Evolutionary conservation across 352 stramenopile species (phyloP).

Genomic region (Discostella stelligera): DNA sequence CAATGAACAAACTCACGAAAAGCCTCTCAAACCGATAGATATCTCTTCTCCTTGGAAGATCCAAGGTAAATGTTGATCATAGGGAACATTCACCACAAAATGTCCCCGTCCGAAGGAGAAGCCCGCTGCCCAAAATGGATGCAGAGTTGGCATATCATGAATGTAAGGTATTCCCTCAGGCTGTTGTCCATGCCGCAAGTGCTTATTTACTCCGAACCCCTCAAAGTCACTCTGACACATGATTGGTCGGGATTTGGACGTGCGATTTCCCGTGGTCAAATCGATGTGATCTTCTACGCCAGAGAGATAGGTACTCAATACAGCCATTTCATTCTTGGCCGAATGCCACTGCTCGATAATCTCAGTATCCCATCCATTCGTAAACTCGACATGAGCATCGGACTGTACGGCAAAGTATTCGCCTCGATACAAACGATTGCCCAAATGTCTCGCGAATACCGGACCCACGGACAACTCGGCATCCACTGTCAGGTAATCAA

Average conservation of each 20-base stretch:
- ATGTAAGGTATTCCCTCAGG: slow-evolving; percentile 71
- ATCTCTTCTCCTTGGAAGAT: slow-evolving; percentile 84
- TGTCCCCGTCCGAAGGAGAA: slow-evolving; percentile 83
- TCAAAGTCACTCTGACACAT: slow-evolving; percentile 82
- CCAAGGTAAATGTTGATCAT: slow-evolving; percentile 79
- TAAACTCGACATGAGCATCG: slow-evolving; percentile 83
- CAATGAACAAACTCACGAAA: slow-evolving; percentile 37
- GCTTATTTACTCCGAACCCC: slow-evolving; percentile 51
- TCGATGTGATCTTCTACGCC: slow-evolving; percentile 73
- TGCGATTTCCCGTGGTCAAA: slow-evolving; percentile 50
- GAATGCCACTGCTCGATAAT: slow-evolving; percentile 77
- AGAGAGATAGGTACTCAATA: slow-evolving; percentile 80
- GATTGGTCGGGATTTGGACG: slow-evolving; percentile 65
- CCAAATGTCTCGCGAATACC: slow-evolving; percentile 80
- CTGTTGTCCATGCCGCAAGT: slow-evolving; percentile 80
- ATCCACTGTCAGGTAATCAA: slow-evolving; percentile 75
- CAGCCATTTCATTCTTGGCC: slow-evolving; percentile 81
- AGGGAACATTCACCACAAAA: slow-evolving; percentile 78
- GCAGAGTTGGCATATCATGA: slow-evolving; percentile 67
- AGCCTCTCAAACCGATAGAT: slow-evolving; percentile 75
- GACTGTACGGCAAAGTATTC: slow-evolving; percentile 84
- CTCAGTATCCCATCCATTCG: slow-evolving; percentile 74
- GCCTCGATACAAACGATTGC: slow-evolving; percentile 79
- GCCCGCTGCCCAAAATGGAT: slow-evolving; percentile 84
- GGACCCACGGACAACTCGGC: slow-evolving; percentile 70